phyloP scores from a whole-genome alignment of 2,329 filamentous ascomycete genomes.

The Fusarium fujikuroi region DNA sequence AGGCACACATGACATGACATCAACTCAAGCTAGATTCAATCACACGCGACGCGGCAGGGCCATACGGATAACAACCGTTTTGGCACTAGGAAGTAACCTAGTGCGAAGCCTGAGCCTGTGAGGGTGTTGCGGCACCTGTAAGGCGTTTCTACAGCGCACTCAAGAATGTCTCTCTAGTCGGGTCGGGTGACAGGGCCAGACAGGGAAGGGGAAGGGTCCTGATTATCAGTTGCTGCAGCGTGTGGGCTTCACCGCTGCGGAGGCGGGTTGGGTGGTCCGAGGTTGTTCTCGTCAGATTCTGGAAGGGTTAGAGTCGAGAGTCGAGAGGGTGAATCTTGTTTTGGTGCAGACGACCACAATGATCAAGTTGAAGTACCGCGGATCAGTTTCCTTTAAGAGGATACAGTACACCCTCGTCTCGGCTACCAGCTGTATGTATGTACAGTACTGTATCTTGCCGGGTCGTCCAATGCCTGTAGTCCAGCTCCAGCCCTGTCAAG shows the following conservation, averaged over 20 bases:
- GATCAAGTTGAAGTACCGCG: constrained; percentile 16
- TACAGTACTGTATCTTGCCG: neutral
- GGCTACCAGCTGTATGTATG: neutral
- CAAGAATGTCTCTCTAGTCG: neutral
- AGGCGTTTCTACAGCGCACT: neutral
- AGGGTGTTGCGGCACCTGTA: constrained; percentile 8
- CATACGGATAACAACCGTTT: constrained; percentile 25
- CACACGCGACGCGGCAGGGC: constrained; percentile 23
- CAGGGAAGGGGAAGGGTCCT: neutral
- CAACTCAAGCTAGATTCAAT: constrained; percentile 16
- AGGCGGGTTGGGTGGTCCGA: constrained; percentile 14
- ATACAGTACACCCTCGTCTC: constrained; percentile 1
- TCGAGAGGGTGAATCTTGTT: constrained; percentile 27
- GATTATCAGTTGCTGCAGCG: constrained; percentile 9
- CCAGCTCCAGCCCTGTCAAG: constrained; percentile 10
- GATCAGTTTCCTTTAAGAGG: constrained; percentile 12
- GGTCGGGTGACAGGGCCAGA: neutral
- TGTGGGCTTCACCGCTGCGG: constrained; percentile 33
- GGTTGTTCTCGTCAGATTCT: constrained; percentile 30
- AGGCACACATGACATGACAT: constrained; percentile 35
- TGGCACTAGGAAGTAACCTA: constrained; percentile 19
- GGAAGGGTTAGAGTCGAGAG: neutral
- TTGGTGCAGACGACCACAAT: constrained; percentile 1
- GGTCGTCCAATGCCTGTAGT: neutral
- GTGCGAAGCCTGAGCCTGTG: neutral